phyloP scores from a whole-genome alignment of 1,284 basidiomycete species.

The Ganoderma multipileum region DNA sequence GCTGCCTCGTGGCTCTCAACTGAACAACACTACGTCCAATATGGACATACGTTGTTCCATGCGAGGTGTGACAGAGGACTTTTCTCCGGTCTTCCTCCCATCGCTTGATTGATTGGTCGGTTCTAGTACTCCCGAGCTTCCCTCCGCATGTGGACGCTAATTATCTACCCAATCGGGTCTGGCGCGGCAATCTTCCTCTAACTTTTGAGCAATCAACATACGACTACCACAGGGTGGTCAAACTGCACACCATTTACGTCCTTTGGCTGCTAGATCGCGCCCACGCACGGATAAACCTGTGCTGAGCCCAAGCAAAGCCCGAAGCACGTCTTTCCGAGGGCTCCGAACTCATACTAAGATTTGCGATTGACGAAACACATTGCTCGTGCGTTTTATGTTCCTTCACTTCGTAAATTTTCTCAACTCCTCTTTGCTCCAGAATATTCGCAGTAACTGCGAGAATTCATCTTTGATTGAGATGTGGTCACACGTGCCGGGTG shows the following conservation, averaged over 20 bases:
- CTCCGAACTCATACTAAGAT: slow-evolving; percentile 16
- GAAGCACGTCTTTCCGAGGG: slow-evolving; percentile 9
- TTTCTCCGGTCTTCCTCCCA: background rate
- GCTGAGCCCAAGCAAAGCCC: slow-evolving; percentile 6
- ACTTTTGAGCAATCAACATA: slow-evolving; percentile 24
- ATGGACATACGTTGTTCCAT: background rate
- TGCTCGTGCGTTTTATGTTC: slow-evolving; percentile 15
- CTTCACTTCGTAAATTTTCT: slow-evolving; percentile 12
- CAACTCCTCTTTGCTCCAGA: slow-evolving; percentile 10
- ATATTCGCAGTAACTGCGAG: slow-evolving; percentile 11
- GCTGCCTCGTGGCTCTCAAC: background rate
- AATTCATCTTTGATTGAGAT: background rate
- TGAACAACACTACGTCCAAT: background rate
- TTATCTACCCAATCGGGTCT: slow-evolving; percentile 24
- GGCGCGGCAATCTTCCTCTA: slow-evolving; percentile 17
- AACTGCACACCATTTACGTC: slow-evolving; percentile 25
- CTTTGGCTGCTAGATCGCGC: background rate
- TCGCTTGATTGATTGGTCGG: background rate
- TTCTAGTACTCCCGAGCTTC: slow-evolving; percentile 28
- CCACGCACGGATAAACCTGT: background rate
- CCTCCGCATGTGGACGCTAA: slow-evolving; percentile 23
- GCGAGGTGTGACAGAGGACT: background rate
- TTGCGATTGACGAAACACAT: slow-evolving; percentile 17
- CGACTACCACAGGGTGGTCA: slow-evolving; percentile 16
- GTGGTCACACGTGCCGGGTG: slow-evolving; percentile 15